phyloP scores from a whole-genome alignment of 257 asterid species.

The Gentiana macrophylla region DNA sequence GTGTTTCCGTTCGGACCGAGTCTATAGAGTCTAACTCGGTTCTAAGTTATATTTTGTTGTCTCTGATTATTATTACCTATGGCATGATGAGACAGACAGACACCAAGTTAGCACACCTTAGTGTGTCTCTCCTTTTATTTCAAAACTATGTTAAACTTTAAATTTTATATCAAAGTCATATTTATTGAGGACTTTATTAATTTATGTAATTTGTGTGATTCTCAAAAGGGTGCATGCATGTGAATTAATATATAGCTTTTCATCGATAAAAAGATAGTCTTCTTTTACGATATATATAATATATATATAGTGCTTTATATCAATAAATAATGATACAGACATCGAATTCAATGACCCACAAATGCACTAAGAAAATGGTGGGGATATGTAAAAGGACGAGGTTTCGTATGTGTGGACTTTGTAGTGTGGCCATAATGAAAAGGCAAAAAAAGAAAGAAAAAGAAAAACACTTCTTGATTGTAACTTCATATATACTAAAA shows the following conservation, averaged over 20 bases:
- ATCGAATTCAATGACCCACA: too few relatives aligned
- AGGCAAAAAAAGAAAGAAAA: not conserved
- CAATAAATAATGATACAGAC: too few relatives aligned
- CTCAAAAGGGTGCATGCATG: slow-evolving; percentile 27
- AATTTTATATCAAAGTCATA: not conserved
- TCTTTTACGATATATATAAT: not conserved
- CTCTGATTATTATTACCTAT: slow-evolving; percentile 13
- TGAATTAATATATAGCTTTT: slow-evolving; percentile 28
- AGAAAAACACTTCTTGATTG: slow-evolving; percentile 1
- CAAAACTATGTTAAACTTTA: not conserved
- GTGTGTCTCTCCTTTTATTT: slow-evolving; percentile 12
- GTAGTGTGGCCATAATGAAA: not conserved
- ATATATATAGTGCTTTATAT: too few relatives aligned
- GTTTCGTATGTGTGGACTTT: not conserved
- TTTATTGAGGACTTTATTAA: not conserved
- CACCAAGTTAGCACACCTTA: slow-evolving; percentile 1
- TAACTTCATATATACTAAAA: not conserved
- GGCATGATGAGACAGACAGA: slow-evolving; percentile 23
- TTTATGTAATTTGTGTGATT: slow-evolving; percentile 34
- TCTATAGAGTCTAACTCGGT: slow-evolving; percentile 10
- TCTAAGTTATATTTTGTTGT: slow-evolving; percentile 4
- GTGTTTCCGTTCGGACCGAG: not conserved
- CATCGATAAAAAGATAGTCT: slow-evolving; percentile 7
- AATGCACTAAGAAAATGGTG: slow-evolving; percentile 2
- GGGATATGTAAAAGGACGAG: slow-evolving; percentile 4